Conservation (phyloP, 495 filamentous ascomycete species). For the Penicillium macrosclerotiorum region DNA sequence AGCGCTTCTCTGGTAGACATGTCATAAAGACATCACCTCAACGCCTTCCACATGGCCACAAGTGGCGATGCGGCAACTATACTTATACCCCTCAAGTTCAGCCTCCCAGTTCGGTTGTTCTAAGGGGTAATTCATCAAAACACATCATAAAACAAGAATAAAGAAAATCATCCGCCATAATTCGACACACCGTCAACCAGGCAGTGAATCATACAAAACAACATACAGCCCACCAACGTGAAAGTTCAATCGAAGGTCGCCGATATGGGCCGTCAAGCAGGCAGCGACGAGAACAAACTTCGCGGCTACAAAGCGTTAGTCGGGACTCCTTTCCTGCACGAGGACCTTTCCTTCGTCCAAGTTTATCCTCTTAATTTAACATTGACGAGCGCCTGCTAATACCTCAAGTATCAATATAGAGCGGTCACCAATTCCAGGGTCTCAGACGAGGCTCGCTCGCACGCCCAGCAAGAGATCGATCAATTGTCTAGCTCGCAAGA, state of each 20-base stretch:
- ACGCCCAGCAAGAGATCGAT: slow-evolving; percentile 10
- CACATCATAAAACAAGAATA: too few relatives aligned
- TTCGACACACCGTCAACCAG: background rate
- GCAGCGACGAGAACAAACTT: slow-evolving; percentile 14
- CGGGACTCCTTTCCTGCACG: too few relatives aligned
- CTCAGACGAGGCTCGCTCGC: background rate
- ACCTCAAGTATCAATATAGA: background rate
- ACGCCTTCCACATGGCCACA: slow-evolving; percentile 9
- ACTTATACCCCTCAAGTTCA: slow-evolving; percentile 1
- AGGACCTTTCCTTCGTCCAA: too few relatives aligned
- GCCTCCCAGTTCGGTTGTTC: too few relatives aligned
- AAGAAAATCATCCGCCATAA: too few relatives aligned
- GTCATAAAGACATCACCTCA: slow-evolving; percentile 14
- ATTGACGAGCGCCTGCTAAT: too few relatives aligned
- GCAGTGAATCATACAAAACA: background rate
- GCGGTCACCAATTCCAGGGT: background rate
- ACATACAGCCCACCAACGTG: background rate
- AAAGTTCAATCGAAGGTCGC: slow-evolving; percentile 1
- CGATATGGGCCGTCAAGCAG: slow-evolving; percentile 3
- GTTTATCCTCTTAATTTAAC: too few relatives aligned
- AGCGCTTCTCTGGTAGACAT: too few relatives aligned
- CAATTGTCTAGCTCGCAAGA: slow-evolving; percentile 3
- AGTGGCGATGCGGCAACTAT: slow-evolving; percentile 5
- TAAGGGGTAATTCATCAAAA: background rate
- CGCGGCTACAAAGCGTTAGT: slow-evolving; percentile 21